These are phyloP conservation scores for Mrakiaceae sp. DNA, from an alignment of 1,284 basidiomycete genomes.

Conservation along the genomic window DNA sequence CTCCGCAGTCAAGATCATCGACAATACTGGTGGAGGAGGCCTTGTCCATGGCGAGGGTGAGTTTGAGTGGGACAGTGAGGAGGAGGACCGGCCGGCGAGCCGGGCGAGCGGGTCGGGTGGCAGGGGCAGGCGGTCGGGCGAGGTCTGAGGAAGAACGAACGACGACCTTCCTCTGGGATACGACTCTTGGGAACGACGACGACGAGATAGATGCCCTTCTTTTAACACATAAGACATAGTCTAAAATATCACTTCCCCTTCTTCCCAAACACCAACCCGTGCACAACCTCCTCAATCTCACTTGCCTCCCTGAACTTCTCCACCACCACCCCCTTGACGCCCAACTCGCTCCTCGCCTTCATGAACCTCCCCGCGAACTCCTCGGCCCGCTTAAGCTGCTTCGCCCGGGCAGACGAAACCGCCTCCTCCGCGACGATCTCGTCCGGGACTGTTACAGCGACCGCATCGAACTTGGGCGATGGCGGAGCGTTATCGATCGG, in stretches of 20 bases:
- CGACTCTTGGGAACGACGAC: too few species aligned
- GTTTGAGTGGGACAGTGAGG: constrained; percentile 11
- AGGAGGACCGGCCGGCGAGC: not conserved
- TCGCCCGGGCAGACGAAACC: constrained; percentile 9
- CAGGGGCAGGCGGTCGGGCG: not conserved
- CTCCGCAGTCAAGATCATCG: not conserved
- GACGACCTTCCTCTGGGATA: too few species aligned
- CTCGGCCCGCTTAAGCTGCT: constrained; percentile 5
- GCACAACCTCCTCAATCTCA: constrained; percentile 1
- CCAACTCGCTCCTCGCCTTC: constrained; percentile 1
- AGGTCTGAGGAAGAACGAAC: not conserved
- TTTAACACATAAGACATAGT: too few species aligned
- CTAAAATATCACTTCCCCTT: not conserved
- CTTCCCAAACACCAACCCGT: not conserved
- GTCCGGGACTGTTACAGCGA: not conserved
- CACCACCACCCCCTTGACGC: constrained; percentile 6
- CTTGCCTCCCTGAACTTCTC: constrained; percentile 13
- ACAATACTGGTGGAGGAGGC: not conserved
- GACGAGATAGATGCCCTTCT: too few species aligned
- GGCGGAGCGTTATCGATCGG: constrained; percentile 4
- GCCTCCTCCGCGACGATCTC: constrained; percentile 10
- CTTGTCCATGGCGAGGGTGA: constrained; percentile 1
- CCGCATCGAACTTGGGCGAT: constrained; percentile 4
- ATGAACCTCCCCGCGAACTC: constrained; percentile 13
- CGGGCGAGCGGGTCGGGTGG: not conserved